Percentiles rank a stretch among this genome's conserved stretches.
Evolutionary conservation across 306 rosid genomes (phyloP).

Genomic region (Malus orientalis): DNA sequence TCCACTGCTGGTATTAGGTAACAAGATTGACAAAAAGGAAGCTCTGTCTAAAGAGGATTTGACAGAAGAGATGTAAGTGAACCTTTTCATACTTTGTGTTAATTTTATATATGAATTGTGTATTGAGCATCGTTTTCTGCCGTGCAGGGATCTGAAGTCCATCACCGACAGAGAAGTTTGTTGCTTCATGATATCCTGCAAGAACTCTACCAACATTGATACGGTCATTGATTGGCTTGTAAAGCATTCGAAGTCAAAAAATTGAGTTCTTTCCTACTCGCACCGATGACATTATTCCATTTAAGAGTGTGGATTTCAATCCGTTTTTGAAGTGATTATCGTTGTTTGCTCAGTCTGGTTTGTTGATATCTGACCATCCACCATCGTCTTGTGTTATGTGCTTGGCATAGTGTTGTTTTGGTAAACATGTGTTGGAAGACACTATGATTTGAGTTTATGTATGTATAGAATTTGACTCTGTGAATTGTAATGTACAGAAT

Average conservation of each 20-base stretch:
- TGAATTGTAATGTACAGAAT: no score
- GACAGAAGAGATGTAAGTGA: conserved; percentile 54
- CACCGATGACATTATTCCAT: not conserved
- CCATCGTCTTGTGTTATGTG: not conserved
- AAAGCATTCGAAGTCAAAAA: conserved; percentile 92
- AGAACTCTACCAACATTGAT: conserved; percentile 91
- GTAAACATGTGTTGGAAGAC: not conserved
- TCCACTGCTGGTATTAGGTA: conserved; percentile 54
- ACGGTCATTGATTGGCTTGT: conserved; percentile 87
- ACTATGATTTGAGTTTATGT: not conserved
- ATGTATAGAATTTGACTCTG: not conserved
- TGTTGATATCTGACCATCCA: not conserved
- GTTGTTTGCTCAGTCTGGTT: not conserved
- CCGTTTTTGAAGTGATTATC: not conserved
- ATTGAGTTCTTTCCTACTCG: conserved; percentile 37
- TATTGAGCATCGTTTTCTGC: conserved; percentile 4
- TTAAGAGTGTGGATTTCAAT: conserved; percentile 18
- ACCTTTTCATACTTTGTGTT: not conserved
- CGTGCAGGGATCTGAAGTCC: conserved; percentile 53
- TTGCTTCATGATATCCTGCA: conserved; percentile 70
- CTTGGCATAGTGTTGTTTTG: not conserved
- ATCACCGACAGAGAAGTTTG: conserved; percentile 53
- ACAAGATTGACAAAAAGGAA: conserved; percentile 55
- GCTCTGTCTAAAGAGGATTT: conserved; percentile 45
- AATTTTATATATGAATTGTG: not conserved